A percentile compares a stretch with the other conserved stretches of the same genome.
Evolutionary conservation across 805 yeast species (phyloP).

Genomic region (Lipomyces chichibuensis): DNA sequence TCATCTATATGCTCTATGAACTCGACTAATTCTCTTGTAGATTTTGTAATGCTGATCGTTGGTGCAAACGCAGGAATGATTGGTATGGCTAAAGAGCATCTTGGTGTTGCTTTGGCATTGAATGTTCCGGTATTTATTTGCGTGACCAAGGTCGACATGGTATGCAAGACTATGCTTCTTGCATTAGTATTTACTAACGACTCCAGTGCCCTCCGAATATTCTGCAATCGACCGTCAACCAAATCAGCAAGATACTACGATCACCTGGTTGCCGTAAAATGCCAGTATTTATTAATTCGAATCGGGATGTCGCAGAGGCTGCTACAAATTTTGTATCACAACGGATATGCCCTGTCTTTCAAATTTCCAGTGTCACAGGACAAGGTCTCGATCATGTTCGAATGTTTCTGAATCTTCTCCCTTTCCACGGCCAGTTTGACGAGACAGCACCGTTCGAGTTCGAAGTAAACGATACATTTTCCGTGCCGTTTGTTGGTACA

Average conservation of each 20-base stretch:
- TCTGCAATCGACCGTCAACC: conserved; percentile 28
- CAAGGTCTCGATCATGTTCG: conserved; percentile 34
- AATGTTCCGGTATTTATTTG: conserved; percentile 35
- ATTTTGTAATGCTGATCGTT: conserved; percentile 36
- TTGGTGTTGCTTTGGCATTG: conserved; percentile 34
- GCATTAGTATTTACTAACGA: background rate
- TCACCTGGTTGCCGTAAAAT: conserved; percentile 35
- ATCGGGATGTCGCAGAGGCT: conserved; percentile 32
- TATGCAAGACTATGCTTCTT: background rate
- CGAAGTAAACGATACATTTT: conserved; percentile 35
- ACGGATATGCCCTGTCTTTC: conserved; percentile 35
- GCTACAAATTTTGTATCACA: conserved; percentile 30
- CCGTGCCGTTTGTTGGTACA: conserved; percentile 37
- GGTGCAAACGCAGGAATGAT: conserved; percentile 38
- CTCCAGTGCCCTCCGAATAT: conserved; percentile 33
- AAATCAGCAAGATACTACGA: conserved; percentile 31
- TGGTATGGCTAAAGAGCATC: conserved; percentile 37
- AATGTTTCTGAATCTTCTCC: conserved; percentile 30
- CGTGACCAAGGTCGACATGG: conserved; percentile 36
- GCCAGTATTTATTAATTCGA: conserved; percentile 29
- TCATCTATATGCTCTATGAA: background rate
- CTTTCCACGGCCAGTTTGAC: conserved; percentile 33
- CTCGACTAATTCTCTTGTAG: conserved; percentile 10
- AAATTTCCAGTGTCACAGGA: conserved; percentile 35
- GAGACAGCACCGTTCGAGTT: conserved; percentile 27